Conservation (phyloP, 768 basidiomycete genomes). For the Trametes elegans region DNA sequence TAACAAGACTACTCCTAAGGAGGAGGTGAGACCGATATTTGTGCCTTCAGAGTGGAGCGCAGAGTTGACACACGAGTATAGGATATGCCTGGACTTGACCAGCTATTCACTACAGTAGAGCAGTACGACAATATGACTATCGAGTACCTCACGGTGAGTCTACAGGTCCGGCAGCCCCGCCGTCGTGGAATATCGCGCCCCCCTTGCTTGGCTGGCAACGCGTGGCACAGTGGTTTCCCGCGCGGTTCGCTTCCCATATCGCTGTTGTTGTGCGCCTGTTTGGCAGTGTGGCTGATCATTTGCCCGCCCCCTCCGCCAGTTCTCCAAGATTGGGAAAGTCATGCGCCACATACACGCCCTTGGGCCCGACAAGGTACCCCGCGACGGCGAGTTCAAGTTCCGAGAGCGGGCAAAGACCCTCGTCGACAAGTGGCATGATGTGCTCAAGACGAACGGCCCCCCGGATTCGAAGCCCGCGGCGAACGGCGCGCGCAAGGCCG, state of each 20-base stretch:
- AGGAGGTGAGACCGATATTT: conserved; percentile 46
- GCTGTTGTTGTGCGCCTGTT: conserved; percentile 16
- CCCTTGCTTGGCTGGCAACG: conserved; percentile 31
- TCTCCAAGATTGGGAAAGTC: conserved; percentile 83
- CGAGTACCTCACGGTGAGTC: conserved; percentile 61
- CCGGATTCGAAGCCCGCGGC: conserved; percentile 25
- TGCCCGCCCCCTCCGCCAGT: conserved; percentile 37
- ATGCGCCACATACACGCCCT: conserved; percentile 82
- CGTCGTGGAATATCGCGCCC: conserved; percentile 8
- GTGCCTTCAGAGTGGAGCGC: not conserved
- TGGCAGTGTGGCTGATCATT: conserved; percentile 19
- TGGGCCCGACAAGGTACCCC: conserved; percentile 52
- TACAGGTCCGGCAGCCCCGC: not conserved
- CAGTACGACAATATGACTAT: conserved; percentile 75
- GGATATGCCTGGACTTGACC: conserved; percentile 77
- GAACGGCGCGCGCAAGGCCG: conserved; percentile 23
- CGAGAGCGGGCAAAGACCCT: conserved; percentile 65
- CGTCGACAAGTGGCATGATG: conserved; percentile 67
- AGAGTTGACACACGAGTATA: conserved; percentile 30
- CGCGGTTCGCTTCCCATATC: conserved; percentile 18
- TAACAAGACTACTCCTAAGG: conserved; percentile 59
- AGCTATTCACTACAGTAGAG: conserved; percentile 75
- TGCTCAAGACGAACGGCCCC: conserved; percentile 39
- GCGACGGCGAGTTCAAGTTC: conserved; percentile 68
- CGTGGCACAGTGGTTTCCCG: conserved; percentile 17